Evolutionary conservation across 306 rosid species (phyloP).

Genomic region (Ziziphus jujuba): DNA sequence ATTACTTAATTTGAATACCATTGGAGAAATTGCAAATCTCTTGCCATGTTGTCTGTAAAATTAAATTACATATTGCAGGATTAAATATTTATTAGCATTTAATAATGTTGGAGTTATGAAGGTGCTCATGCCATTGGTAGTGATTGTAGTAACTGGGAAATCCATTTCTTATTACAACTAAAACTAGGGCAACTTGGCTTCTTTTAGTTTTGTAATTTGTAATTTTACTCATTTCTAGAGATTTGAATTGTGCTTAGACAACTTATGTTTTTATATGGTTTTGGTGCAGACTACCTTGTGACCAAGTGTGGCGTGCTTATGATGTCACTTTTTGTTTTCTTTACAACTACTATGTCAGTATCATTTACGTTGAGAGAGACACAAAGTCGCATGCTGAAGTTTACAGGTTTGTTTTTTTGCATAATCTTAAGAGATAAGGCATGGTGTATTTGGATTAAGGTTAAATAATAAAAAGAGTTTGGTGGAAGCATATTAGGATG

Average conservation of each 20-base stretch:
- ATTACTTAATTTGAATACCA: too few species aligned
- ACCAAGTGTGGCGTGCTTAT: conserved; percentile 97
- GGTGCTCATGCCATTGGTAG: too few species aligned
- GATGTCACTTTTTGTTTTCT: conserved; percentile 98
- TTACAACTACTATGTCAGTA: conserved; percentile 97
- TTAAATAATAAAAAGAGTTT: conserved; percentile 15
- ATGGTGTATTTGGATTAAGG: neutral
- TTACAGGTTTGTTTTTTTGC: conserved; percentile 64
- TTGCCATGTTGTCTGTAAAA: too few species aligned
- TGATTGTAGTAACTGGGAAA: too few species aligned
- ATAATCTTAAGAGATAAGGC: neutral
- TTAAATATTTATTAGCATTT: too few species aligned
- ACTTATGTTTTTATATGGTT: conserved; percentile 14
- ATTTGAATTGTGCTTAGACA: neutral
- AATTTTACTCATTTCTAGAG: neutral
- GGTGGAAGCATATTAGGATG: conserved; percentile 21
- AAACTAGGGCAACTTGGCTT: too few species aligned
- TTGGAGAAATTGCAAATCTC: too few species aligned
- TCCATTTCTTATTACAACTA: too few species aligned
- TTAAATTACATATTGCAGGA: too few species aligned
- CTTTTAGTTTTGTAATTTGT: too few species aligned
- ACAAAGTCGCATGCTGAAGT: conserved; percentile 98
- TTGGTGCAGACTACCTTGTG: conserved; percentile 87
- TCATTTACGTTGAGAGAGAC: conserved; percentile 98
- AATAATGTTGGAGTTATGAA: too few species aligned